phyloP scores from a whole-genome alignment of 768 basidiomycete species.

The Tremella mesenterica region DNA sequence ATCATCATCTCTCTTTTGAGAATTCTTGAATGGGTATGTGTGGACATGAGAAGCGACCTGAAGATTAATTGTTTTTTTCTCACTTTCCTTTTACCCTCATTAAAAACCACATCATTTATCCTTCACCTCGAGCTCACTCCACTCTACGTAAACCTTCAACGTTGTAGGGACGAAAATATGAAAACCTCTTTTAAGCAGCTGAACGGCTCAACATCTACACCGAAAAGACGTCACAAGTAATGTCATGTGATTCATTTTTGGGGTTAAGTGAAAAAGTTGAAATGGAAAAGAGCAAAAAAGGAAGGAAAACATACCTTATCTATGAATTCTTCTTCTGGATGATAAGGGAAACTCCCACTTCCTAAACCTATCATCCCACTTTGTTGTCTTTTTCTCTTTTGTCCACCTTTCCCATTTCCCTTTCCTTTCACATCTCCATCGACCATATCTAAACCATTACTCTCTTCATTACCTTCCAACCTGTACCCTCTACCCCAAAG shows the following conservation, averaged over 20 bases:
- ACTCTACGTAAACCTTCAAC: no score
- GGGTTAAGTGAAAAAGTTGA: background rate
- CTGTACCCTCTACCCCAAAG: slow-evolving; percentile 72
- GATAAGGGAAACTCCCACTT: slow-evolving; percentile 56
- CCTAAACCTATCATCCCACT: slow-evolving; percentile 42
- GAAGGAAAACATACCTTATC: slow-evolving; percentile 51
- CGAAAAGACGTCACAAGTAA: no score
- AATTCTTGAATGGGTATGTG: slow-evolving; percentile 54
- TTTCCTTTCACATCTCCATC: slow-evolving; percentile 13
- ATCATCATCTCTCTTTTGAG: slow-evolving; percentile 55
- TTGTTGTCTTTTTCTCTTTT: slow-evolving; percentile 39
- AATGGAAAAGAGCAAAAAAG: background rate
- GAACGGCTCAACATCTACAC: background rate
- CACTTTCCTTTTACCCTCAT: no score
- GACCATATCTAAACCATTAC: slow-evolving; percentile 47
- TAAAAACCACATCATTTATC: no score
- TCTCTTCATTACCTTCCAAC: slow-evolving; percentile 62
- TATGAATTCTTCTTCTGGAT: slow-evolving; percentile 75
- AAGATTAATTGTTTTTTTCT: no score
- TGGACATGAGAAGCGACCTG: slow-evolving; percentile 53
- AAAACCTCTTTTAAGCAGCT: background rate
- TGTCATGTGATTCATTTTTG: background rate
- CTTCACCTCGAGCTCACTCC: no score
- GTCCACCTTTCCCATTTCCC: background rate
- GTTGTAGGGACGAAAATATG: no score